Percentiles rank a stretch among this genome's conserved stretches.
Evolutionary conservation across 257 asterid species (phyloP).

Genomic region (Fraxinus quadrangulata): DNA sequence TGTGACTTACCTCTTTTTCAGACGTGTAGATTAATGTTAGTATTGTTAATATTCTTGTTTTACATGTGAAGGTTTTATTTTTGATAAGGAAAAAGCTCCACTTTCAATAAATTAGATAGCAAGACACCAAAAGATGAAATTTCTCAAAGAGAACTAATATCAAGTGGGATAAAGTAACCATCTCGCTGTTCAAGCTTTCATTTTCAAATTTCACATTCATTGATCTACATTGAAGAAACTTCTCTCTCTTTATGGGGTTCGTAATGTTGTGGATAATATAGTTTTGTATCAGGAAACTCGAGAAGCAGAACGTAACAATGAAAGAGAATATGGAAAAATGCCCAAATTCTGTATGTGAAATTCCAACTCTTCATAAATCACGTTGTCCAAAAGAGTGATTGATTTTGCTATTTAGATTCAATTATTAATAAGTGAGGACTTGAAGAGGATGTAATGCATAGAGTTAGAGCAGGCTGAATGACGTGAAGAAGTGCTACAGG

Average conservation of each 20-base stretch:
- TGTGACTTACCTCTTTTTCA: not conserved
- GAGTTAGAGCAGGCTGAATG: too few species aligned
- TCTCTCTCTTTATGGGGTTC: not conserved
- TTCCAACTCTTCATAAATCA: too few species aligned
- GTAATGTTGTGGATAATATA: not conserved
- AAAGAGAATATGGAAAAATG: too few species aligned
- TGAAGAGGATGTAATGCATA: too few species aligned
- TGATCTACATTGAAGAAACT: not conserved
- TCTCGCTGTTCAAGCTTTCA: not conserved
- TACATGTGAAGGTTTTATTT: not conserved
- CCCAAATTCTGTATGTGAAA: too few species aligned
- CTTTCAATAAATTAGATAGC: not conserved
- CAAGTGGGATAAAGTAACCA: not conserved
- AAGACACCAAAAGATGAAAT: not conserved
- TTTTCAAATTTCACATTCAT: not conserved
- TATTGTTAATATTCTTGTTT: not conserved
- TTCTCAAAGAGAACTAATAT: not conserved
- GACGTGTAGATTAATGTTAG: not conserved
- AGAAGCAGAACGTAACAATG: too few species aligned
- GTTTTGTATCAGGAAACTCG: too few species aligned
- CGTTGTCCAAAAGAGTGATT: too few species aligned
- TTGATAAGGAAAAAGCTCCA: not conserved
- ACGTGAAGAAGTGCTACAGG: too few species aligned
- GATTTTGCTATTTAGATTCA: too few species aligned
- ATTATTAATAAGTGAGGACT: too few species aligned